A percentile compares a stretch with the other conserved stretches of the same genome.
These are phyloP conservation scores for Thermoascus crustaceus DNA, from an alignment of 2,329 filamentous ascomycete genomes.

Conservation along the genomic window DNA sequence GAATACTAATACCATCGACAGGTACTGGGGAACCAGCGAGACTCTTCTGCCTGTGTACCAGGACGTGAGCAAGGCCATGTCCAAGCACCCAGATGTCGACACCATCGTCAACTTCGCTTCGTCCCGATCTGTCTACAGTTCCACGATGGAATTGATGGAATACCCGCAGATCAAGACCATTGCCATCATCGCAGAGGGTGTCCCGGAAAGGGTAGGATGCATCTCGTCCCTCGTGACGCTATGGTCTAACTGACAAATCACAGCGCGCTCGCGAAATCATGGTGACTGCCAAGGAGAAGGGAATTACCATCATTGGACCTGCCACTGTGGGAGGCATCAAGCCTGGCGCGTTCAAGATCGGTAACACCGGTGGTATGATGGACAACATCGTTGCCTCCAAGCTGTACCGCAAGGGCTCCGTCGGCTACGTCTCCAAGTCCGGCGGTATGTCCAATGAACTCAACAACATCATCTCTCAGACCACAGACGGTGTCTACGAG, in stretches of 20 bases:
- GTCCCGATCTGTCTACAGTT: conserved; percentile 95
- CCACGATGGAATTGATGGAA: conserved; percentile 97
- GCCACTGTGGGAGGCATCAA: conserved; percentile 99
- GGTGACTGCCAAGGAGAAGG: conserved; percentile 95
- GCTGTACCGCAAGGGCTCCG: conserved; percentile 98
- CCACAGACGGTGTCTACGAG: conserved; percentile 96
- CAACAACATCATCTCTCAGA: conserved; percentile 98
- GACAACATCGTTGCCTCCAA: conserved; percentile 99
- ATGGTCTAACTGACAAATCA: too few species aligned
- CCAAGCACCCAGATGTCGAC: conserved; percentile 95
- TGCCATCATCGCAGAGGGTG: conserved; percentile 98
- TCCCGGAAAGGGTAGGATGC: conserved; percentile 75
- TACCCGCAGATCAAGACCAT: conserved; percentile 96
- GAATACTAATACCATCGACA: conserved; percentile 19
- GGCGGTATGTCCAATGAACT: conserved; percentile 99
- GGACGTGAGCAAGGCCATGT: conserved; percentile 80
- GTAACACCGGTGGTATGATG: conserved; percentile 99
- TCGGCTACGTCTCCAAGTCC: conserved; percentile 99
- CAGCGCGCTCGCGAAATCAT: conserved; percentile 96
- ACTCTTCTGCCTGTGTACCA: conserved; percentile 98
- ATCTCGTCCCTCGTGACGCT: background rate
- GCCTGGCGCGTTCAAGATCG: conserved; percentile 98
- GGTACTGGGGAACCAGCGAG: conserved; percentile 99
- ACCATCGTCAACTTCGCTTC: conserved; percentile 99
- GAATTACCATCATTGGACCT: conserved; percentile 96